Evolutionary conservation across 169 alveolate genomes (phyloP).

Genomic region (Plasmodium coatneyi): DNA sequence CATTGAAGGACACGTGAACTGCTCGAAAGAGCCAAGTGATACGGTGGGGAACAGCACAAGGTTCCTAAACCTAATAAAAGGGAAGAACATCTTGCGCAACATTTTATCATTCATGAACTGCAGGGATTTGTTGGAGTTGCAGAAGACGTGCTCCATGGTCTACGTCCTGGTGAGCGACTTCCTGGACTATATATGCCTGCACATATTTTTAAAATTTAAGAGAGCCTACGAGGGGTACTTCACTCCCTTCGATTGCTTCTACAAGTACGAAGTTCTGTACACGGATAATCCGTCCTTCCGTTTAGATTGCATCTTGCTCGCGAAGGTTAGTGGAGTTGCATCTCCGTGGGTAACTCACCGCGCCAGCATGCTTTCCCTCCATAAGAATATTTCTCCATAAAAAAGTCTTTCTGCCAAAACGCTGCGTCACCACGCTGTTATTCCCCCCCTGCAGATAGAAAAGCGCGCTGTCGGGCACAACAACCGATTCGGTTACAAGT

Average conservation of each 20-base stretch:
- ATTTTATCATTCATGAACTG: slow-evolving; percentile 67
- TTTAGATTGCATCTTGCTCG: slow-evolving; percentile 45
- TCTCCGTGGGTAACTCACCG: not conserved
- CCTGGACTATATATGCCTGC: slow-evolving; percentile 60
- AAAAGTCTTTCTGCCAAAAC: not conserved
- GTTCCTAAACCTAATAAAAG: slow-evolving; percentile 24
- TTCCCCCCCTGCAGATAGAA: slow-evolving; percentile 10
- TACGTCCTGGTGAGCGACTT: slow-evolving; percentile 58
- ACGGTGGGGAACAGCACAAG: not conserved
- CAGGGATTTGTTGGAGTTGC: slow-evolving; percentile 41
- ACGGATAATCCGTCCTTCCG: slow-evolving; percentile 73
- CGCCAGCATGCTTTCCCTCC: not conserved
- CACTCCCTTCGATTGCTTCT: slow-evolving; percentile 48
- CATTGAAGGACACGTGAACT: not conserved
- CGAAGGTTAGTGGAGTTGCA: slow-evolving; percentile 21
- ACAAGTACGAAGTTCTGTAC: slow-evolving; percentile 51
- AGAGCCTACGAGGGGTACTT: slow-evolving; percentile 19
- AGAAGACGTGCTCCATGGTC: slow-evolving; percentile 51
- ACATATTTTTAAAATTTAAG: slow-evolving; percentile 44
- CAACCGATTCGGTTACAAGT: slow-evolving; percentile 61
- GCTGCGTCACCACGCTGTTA: not conserved
- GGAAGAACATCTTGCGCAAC: slow-evolving; percentile 49
- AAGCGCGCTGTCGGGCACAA: slow-evolving; percentile 42
- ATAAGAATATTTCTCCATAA: not conserved
- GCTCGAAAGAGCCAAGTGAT: not conserved